These are phyloP conservation scores for Alternaria conjuncta DNA, from an alignment of 2,329 filamentous ascomycete species.

Conservation along the genomic window DNA sequence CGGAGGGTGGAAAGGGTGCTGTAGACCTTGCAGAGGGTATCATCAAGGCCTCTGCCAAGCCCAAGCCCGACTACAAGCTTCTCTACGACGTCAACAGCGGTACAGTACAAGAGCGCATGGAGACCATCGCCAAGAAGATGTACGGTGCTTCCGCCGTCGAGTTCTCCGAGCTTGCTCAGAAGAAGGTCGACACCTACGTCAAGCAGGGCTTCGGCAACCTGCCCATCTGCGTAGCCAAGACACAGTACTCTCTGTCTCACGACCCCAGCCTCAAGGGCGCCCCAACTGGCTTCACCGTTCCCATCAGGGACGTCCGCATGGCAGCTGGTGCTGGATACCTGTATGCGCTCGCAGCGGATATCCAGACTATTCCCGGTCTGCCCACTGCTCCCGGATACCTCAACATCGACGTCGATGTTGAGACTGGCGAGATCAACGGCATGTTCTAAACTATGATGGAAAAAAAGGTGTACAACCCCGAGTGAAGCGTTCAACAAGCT, in stretches of 20 bases:
- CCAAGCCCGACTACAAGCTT: slow-evolving; percentile 78
- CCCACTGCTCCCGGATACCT: slow-evolving; percentile 95
- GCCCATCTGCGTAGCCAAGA: slow-evolving; percentile 97
- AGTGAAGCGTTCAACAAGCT: slow-evolving; percentile 14
- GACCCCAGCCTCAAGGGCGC: slow-evolving; percentile 94
- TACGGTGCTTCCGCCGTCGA: slow-evolving; percentile 90
- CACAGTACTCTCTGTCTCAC: slow-evolving; percentile 94
- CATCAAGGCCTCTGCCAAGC: slow-evolving; percentile 79
- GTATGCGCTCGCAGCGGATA: slow-evolving; percentile 93
- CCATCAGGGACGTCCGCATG: slow-evolving; percentile 91
- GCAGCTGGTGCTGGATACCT: slow-evolving; percentile 83
- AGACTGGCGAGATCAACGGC: slow-evolving; percentile 65
- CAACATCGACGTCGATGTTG: slow-evolving; percentile 76
- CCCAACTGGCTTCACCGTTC: slow-evolving; percentile 90
- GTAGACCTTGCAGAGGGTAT: slow-evolving; percentile 87
- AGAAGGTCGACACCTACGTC: slow-evolving; percentile 95
- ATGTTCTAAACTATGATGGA: slow-evolving; percentile 72
- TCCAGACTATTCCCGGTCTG: slow-evolving; percentile 96
- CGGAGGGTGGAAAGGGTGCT: slow-evolving; percentile 89
- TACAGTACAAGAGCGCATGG: slow-evolving; percentile 85
- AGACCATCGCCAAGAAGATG: slow-evolving; percentile 89
- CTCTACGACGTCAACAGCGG: slow-evolving; percentile 76
- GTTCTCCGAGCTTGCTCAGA: slow-evolving; percentile 91
- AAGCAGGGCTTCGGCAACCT: slow-evolving; percentile 90
- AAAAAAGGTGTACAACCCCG: neutral